A percentile compares a stretch with the other conserved stretches of the same genome.
phyloP scores from a whole-genome alignment of 2,329 filamentous ascomycete species.

The Neofusicoccum umdonicola region DNA sequence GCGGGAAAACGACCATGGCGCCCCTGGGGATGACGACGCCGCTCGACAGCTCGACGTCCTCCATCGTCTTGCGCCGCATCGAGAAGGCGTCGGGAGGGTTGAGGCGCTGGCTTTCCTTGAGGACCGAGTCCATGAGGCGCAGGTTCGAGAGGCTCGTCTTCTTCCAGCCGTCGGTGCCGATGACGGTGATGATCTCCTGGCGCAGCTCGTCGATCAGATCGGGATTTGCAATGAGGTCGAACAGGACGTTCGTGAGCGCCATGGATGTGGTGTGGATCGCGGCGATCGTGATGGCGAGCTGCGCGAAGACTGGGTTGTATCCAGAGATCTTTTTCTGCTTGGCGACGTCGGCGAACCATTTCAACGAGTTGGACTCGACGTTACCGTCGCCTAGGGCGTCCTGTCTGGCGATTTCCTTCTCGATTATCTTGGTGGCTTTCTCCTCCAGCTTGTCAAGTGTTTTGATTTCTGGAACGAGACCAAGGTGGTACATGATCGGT shows the following conservation, averaged over 20 bases:
- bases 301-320: not conserved
- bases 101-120: conserved; percentile 18
- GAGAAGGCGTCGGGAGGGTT: not conserved
- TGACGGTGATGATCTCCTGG: conserved; percentile 10
- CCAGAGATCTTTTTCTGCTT: not conserved
- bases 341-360: not conserved
- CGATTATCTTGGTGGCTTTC: not conserved
- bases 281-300: conserved; percentile 12
- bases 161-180: not conserved
- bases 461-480: not conserved
- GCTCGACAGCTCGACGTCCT: not conserved
- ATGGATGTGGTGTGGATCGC: conserved; percentile 20
- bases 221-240: conserved; percentile 20
- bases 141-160: conserved; percentile 9
- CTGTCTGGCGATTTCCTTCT: not conserved
- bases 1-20: not conserved
- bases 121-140: conserved; percentile 21
- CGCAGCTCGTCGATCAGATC: conserved; percentile 20
- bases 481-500: conserved; percentile 18
- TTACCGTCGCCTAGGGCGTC: not conserved
- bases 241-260: not conserved
- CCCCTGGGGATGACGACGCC: not conserved
- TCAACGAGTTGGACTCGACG: not conserved
- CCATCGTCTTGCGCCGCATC: not conserved
- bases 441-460: not conserved